A percentile compares a stretch with the other conserved stretches of the same genome.
These are phyloP conservation scores for Sideroxylon spinosum DNA, from an alignment of 179 eudicot species.

Conservation along the genomic window DNA sequence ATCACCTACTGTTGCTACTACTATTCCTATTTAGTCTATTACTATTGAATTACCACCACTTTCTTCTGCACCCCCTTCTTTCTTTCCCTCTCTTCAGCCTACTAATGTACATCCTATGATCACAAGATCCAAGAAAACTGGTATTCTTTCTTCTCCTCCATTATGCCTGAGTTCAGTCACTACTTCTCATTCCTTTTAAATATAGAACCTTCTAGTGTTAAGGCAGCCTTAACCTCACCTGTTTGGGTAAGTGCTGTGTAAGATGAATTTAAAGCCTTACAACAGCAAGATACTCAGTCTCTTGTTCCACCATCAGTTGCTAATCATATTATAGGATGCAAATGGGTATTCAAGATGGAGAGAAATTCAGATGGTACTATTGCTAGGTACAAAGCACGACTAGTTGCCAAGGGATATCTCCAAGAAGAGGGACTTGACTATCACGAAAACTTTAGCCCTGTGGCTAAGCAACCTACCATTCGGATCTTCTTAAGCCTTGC, in stretches of 20 bases:
- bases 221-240: not conserved
- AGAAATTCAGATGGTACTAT: not conserved
- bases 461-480: no score
- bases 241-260: not conserved
- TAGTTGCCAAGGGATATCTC: no score
- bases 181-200: not conserved
- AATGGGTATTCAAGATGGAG: not conserved
- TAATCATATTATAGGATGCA: no score
- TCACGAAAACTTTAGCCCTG: no score
- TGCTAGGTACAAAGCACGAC: no score
- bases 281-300: not conserved
- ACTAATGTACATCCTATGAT: not conserved
- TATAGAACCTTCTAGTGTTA: not conserved
- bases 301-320: not conserved
- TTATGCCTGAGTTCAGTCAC: no score
- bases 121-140: not conserved
- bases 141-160: no score
- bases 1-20: not conserved
- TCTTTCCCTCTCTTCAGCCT: not conserved
- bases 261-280: not conserved
- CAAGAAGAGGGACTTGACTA: no score
- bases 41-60: no score
- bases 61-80: not conserved
- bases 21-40: not conserved
- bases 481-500: no score